Conservation (phyloP, 23 red algal genomes). For the Gracilaria gracilis region DNA sequence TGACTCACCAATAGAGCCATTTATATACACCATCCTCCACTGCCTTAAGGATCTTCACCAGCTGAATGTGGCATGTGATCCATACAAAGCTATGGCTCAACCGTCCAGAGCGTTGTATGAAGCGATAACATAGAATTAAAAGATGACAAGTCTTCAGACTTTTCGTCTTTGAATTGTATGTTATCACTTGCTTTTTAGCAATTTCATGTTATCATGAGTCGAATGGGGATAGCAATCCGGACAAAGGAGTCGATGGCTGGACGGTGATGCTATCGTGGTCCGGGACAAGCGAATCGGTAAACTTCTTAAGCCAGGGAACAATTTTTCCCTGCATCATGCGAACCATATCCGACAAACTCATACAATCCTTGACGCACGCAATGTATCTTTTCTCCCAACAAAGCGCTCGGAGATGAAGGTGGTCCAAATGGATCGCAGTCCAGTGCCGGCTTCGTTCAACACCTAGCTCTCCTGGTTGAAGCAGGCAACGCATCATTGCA, state of each 20-base stretch:
- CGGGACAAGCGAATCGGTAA: conserved; percentile 43
- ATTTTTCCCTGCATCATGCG: not conserved
- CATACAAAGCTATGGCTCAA: no score
- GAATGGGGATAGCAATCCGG: conserved; percentile 44
- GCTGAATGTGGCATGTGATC: no score
- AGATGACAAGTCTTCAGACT: no score
- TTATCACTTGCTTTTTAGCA: not conserved
- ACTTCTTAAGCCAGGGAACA: conserved; percentile 53
- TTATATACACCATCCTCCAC: no score
- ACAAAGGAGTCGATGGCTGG: conserved; percentile 40
- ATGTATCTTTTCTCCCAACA: conserved; percentile 45
- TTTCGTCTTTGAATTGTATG: no score
- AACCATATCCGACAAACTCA: not conserved
- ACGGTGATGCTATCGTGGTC: conserved; percentile 42
- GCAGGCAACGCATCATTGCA: conserved; percentile 20
- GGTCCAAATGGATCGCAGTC: conserved; percentile 3
- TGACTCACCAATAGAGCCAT: not conserved
- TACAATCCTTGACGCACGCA: conserved; percentile 4
- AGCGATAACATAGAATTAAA: no score
- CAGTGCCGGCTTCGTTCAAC: not conserved
- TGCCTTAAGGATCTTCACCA: no score
- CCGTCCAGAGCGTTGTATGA: no score
- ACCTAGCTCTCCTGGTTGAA: not conserved
- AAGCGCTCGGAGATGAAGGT: conserved; percentile 13
- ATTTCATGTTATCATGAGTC: not conserved